Percentiles rank a stretch among this genome's conserved stretches.
These are phyloP conservation scores for Trifolium subterraneum DNA, from an alignment of 306 rosid genomes.

Conservation along the genomic window DNA sequence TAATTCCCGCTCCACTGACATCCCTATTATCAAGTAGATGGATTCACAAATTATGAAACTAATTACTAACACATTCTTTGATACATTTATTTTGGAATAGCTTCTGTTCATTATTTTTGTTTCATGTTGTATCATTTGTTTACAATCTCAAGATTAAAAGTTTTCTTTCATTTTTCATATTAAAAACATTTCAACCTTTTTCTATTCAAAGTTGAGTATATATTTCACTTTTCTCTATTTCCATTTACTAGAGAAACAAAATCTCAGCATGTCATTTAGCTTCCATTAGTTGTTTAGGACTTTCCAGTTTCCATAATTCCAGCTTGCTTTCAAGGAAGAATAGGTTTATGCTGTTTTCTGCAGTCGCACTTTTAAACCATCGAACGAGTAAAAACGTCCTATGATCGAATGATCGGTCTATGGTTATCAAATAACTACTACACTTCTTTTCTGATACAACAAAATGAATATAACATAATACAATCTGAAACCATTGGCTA, in stretches of 20 bases:
- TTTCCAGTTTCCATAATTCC: neutral
- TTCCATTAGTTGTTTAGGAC: neutral
- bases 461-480: neutral
- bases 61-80: no score
- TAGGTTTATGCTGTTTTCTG: neutral
- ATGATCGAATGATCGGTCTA: neutral
- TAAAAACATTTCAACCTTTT: neutral
- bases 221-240: neutral
- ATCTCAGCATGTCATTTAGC: neutral
- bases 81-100: no score
- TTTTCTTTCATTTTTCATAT: neutral
- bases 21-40: no score
- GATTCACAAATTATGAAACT: no score
- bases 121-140: neutral
- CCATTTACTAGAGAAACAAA: neutral
- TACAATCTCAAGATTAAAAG: no score
- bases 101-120: no score
- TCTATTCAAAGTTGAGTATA: neutral
- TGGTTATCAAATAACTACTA: neutral
- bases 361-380: neutral
- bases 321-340: neutral
- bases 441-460: slow-evolving; percentile 7
- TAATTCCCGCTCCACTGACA: no score
- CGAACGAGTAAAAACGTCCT: neutral
- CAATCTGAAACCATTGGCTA: neutral